Conservation (phyloP, 1,284 basidiomycete species). For the Pisolithus thermaeus region DNA sequence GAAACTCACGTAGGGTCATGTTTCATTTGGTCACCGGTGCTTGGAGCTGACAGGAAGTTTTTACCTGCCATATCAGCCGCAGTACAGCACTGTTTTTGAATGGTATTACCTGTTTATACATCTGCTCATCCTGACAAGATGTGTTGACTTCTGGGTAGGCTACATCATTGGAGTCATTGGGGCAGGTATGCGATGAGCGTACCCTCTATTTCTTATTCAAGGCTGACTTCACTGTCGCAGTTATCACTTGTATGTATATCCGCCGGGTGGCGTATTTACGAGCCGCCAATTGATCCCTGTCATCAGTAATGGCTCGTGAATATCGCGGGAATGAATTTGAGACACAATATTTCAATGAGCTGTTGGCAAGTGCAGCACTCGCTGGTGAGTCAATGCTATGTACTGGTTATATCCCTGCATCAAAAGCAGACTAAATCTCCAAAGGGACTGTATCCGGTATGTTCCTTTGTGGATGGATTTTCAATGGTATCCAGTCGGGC, state of each 20-base stretch:
- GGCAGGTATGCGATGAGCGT: conserved; percentile 45
- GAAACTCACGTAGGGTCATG: too few species aligned
- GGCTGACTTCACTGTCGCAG: conserved; percentile 9
- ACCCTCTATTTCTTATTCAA: conserved; percentile 15
- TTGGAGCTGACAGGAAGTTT: too few species aligned
- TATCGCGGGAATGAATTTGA: conserved; percentile 51
- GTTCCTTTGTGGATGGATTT: conserved; percentile 37
- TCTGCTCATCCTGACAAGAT: not conserved
- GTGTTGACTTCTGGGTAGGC: conserved; percentile 34
- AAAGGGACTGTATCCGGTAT: conserved; percentile 68
- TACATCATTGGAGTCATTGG: conserved; percentile 81
- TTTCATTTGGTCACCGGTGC: too few species aligned
- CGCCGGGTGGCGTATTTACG: not conserved
- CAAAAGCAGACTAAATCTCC: not conserved
- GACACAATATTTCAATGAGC: conserved; percentile 52
- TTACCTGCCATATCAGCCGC: conserved; percentile 39
- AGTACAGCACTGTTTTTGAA: conserved; percentile 86
- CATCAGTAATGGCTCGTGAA: conserved; percentile 55
- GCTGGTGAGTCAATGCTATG: conserved; percentile 42
- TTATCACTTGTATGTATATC: conserved; percentile 41
- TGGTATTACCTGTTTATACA: conserved; percentile 37
- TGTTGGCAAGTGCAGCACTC: conserved; percentile 65
- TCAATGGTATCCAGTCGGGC: conserved; percentile 41
- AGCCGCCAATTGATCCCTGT: conserved; percentile 3
- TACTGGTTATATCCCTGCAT: not conserved